Evolutionary conservation across 2,329 filamentous ascomycete species (phyloP).

Genomic region (Ophiostoma sp.): DNA sequence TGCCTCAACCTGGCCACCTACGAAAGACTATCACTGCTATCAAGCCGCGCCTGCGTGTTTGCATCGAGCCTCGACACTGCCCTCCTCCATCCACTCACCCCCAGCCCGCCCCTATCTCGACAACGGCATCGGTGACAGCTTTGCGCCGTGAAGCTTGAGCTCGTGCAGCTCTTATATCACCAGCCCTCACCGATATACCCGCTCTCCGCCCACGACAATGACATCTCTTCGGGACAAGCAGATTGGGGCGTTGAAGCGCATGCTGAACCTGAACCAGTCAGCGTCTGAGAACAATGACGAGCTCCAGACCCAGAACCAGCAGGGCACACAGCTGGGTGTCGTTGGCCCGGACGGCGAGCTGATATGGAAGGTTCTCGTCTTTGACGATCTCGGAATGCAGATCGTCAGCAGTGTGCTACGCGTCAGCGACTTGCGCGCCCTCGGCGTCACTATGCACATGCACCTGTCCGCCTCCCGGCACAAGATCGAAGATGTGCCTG

Average conservation of each 20-base stretch:
- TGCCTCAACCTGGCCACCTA: background rate
- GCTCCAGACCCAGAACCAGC: constrained; percentile 45
- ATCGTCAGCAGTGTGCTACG: constrained; percentile 94
- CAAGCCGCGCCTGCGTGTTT: background rate
- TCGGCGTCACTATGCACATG: constrained; percentile 97
- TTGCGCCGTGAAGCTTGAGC: constrained; percentile 8
- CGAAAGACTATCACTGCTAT: no score
- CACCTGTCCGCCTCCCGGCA: constrained; percentile 75
- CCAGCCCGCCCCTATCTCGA: constrained; percentile 10
- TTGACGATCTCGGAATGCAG: constrained; percentile 84
- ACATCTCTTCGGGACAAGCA: constrained; percentile 28
- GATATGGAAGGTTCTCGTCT: constrained; percentile 96
- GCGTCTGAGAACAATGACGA: constrained; percentile 51
- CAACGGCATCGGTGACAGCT: constrained; percentile 1
- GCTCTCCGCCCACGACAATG: background rate
- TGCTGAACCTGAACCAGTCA: constrained; percentile 83
- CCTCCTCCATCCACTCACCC: background rate
- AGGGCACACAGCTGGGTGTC: constrained; percentile 58
- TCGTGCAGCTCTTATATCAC: background rate
- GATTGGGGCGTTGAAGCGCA: constrained; percentile 68
- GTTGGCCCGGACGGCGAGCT: constrained; percentile 83
- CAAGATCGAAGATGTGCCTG: constrained; percentile 91
- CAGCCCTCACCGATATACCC: no score
- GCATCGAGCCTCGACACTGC: background rate
- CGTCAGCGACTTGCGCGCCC: constrained; percentile 84